Evolutionary conservation across 495 filamentous ascomycete genomes (phyloP), one percentile per base, ranked within the genome.

Genomic region (Thermothielavioides terrestris): DNA sequence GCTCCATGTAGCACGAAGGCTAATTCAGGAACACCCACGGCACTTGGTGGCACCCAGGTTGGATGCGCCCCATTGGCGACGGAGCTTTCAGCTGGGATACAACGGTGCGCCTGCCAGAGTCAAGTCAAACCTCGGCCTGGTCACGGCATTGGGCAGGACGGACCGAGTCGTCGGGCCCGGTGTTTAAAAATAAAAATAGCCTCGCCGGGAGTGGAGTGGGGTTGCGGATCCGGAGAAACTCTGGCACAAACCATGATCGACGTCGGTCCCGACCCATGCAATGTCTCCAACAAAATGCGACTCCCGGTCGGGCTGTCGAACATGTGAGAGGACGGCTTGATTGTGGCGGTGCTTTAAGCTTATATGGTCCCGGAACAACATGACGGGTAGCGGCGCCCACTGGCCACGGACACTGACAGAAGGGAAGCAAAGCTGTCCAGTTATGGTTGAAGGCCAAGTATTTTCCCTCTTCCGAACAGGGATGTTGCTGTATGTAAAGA

Each of bases 1-100:
- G 43, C 22, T 17, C 6, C 15, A 31, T 7, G 25, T 21, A 31
- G 37, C 46, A 42, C 42, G 20, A 52, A 12, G 15, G 34, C 59
- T 61, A 61, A 59, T 54, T 61, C 42, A 34, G 59, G 52, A 58
- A 49, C 43, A 49, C n/a, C n/a, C n/a, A n/a, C n/a, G 11, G 14
- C 3, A 12, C 12, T n/a, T 39, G 25, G 46, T 44, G 15, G n/a
- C 22, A 31, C 22, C 3, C 20, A 6, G 18, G 42, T 14, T n/a
- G 10, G 42, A 14, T 12, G 17, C 18, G 20, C 41, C 20, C 38
- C 28, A 56, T 61, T 61, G 58, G 58, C 22, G 42, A 12, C 26
- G 26, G 10, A 12, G 14, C 20, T 15, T 36, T 44, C 49, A 58
- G 60, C 60, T 63, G 57, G 60, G 55, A 45, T 9, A 43, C 40